A percentile compares a stretch with the other conserved stretches of the same genome.
These are phyloP conservation scores for Saraca asoca DNA, from an alignment of 331 rosid genomes.

Conservation along the genomic window DNA sequence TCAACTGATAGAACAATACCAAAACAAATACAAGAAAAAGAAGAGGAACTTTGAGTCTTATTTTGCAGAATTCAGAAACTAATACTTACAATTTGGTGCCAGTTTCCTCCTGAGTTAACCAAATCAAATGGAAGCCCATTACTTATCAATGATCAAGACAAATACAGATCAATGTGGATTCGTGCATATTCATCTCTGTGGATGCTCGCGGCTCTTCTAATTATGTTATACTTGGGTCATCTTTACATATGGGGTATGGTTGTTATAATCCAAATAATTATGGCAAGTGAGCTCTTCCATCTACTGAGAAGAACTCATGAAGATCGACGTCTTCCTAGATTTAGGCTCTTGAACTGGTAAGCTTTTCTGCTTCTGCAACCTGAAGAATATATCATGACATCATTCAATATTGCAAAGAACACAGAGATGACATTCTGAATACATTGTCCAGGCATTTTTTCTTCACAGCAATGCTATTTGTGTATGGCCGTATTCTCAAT, in stretches of 20 bases:
- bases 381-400: not conserved
- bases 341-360: constrained; percentile 87
- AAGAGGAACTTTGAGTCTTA: not conserved
- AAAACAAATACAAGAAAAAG: not conserved
- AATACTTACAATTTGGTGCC: constrained; percentile 32
- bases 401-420: not conserved
- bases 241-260: constrained; percentile 90
- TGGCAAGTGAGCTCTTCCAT: constrained; percentile 94
- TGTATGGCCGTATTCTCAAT: constrained; percentile 92
- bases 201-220: constrained; percentile 80
- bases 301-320: constrained; percentile 72
- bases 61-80: constrained; percentile 25
- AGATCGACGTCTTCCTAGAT: constrained; percentile 73
- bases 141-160: constrained; percentile 66
- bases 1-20: not conserved
- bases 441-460: constrained; percentile 82
- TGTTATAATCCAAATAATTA: constrained; percentile 82
- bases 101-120: constrained; percentile 55
- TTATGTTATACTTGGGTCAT: constrained; percentile 78
- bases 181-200: constrained; percentile 84
- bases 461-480: constrained; percentile 97
- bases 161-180: constrained; percentile 84
- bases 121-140: constrained; percentile 65
- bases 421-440: constrained; percentile 37
- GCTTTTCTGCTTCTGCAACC: constrained; percentile 28